Base-by-base conservation (phyloP, 306 rosid species). In the Mucuna pruriens region DNA sequence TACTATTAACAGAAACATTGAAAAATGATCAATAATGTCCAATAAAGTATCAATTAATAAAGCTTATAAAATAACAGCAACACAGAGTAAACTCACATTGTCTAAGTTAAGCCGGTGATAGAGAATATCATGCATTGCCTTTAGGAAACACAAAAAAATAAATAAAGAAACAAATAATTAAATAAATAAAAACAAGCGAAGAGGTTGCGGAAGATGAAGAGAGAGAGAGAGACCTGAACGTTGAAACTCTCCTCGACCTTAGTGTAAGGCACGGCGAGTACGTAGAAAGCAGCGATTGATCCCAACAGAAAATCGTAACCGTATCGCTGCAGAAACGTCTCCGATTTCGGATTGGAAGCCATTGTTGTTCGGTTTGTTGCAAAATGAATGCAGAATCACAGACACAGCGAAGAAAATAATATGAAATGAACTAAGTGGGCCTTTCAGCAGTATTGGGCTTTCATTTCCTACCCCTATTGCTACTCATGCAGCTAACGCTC, bases 241-340 rank as follows among this genome's bases (percentile, higher is more conserved):
- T 92, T 95, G 89, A 95, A 95, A 85, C 98, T 92, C 79, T 95
- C 97, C 81, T 95, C 98, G 39, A 95, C 98, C 90, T 95, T 92
- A 6, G 97, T 95, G 87, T 95, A 95, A 4, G 97, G 98, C 2
- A 86, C 86, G 81, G 77, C 85, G 67, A 92, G 65, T 20, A 88
- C 90, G 45, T 95, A 95, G 79, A 92, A 86, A 67, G 88, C 75
- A 48, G 93, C 85, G 9, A 92, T 80, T 51, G 94, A 87, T 77
- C 86, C 97, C 74, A 92, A 84, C 26, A 94, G 44, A 40, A 91
- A 76, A 83, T 94, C 98, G 81, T 92, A 90, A 65, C 95, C 90
- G 33, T 85, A 92, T 77, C 86, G 77, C 33, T 79, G 72, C n/a
- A 89, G n/a, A 79, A 83, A 82, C 12, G 52, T 82, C 45, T 42